Evolutionary conservation across 345 rosid genomes (phyloP).

Genomic region (Adansonia digitata): DNA sequence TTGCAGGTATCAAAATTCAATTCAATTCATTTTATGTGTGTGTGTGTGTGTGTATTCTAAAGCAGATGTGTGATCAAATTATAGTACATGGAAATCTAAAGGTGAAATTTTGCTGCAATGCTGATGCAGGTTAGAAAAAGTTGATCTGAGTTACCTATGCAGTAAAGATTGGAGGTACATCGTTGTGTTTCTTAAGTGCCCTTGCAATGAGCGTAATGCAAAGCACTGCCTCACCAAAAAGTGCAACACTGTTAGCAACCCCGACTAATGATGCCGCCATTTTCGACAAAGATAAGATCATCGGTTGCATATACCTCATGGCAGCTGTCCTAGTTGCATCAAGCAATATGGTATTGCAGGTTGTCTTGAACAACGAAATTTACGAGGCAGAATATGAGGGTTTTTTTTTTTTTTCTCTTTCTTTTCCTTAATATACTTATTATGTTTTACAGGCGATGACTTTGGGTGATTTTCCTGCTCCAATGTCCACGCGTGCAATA

Average conservation of each 20-base stretch:
- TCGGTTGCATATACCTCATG: conserved; percentile 69
- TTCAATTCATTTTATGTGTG: neutral
- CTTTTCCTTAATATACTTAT: neutral
- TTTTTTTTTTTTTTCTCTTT: neutral
- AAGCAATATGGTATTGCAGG: conserved; percentile 71
- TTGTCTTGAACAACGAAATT: neutral
- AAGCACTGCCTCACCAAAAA: conserved; percentile 34
- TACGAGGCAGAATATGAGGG: neutral
- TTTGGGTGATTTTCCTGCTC: conserved; percentile 77
- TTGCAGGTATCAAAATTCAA: conserved; percentile 37
- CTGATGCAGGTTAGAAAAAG: conserved; percentile 70
- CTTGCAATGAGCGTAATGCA: conserved; percentile 78
- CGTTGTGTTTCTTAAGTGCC: conserved; percentile 75
- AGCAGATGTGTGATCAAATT: neutral
- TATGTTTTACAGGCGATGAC: conserved; percentile 47
- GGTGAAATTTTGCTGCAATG: neutral
- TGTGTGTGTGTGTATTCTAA: too few relatives aligned
- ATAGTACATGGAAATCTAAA: neutral
- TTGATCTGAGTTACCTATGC: conserved; percentile 52
- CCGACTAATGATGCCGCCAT: neutral
- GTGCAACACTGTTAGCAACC: neutral
- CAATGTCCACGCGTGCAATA: conserved; percentile 65
- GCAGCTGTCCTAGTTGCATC: conserved; percentile 67
- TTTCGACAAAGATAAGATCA: conserved; percentile 55
- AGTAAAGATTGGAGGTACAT: conserved; percentile 79